Percentiles rank a stretch among this genome's conserved stretches.
These are phyloP conservation scores for Rhododendron mucronatum DNA, from an alignment of 148 eudicot genomes.

Conservation along the genomic window DNA sequence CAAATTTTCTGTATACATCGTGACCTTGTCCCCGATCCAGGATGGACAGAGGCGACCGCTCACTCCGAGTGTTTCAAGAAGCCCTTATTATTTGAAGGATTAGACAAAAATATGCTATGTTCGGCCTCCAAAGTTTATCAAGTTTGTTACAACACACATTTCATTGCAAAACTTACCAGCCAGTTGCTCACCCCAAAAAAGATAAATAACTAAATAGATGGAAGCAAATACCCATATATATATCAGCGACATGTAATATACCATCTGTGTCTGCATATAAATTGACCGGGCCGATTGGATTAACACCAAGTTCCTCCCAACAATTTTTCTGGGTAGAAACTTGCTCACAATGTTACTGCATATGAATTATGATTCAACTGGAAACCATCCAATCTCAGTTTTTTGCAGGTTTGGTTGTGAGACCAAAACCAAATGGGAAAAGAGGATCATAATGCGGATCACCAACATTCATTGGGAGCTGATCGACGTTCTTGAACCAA, in stretches of 20 bases:
- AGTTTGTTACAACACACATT: background rate
- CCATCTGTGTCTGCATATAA: background rate
- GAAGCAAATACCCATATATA: background rate
- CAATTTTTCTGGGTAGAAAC: background rate
- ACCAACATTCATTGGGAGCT: conserved; percentile 53
- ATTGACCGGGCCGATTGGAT: background rate
- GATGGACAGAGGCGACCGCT: background rate
- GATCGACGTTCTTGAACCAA: conserved; percentile 51
- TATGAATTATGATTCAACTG: background rate
- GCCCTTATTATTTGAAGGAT: background rate
- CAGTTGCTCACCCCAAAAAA: background rate
- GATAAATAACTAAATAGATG: background rate
- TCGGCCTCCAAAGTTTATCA: background rate
- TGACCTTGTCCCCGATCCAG: no score
- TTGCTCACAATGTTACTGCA: background rate
- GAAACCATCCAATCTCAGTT: background rate
- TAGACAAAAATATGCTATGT: background rate
- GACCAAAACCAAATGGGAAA: conserved; percentile 53
- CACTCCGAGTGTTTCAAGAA: background rate
- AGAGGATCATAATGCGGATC: conserved; percentile 49
- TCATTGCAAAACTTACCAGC: background rate
- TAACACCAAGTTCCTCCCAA: background rate
- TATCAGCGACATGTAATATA: no score
- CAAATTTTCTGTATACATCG: no score
- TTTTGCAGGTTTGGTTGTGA: conserved; percentile 26